Conservation (phyloP, 495 filamentous ascomycete species). For the Tuber microsphaerosporum region DNA sequence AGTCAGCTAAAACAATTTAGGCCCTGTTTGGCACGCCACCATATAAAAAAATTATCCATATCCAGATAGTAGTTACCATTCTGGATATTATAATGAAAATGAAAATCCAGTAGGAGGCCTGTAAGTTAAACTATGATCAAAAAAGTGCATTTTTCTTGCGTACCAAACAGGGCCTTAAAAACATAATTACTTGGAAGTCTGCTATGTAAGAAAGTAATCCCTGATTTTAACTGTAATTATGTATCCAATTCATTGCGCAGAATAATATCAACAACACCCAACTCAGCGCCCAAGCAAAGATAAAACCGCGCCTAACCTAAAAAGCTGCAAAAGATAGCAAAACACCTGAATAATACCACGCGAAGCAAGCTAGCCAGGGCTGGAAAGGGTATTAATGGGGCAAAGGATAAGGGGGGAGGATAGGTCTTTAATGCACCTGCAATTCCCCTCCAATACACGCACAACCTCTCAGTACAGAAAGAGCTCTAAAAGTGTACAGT, state of each 20-base stretch:
- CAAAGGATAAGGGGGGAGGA: background rate
- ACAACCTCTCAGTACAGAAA: background rate
- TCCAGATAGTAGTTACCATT: too few relatives aligned
- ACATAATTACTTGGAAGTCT: background rate
- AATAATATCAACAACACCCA: slow-evolving; percentile 13
- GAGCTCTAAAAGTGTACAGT: background rate
- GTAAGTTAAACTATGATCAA: too few relatives aligned
- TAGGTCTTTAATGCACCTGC: background rate
- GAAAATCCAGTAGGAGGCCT: too few relatives aligned
- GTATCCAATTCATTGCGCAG: background rate
- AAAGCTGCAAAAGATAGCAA: slow-evolving; percentile 18
- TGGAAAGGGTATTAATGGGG: background rate
- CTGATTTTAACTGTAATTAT: background rate
- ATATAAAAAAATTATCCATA: too few relatives aligned
- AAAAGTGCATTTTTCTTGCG: too few relatives aligned
- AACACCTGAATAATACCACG: background rate
- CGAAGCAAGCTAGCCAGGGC: background rate
- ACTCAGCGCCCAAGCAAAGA: slow-evolving; percentile 33
- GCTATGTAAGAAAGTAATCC: background rate
- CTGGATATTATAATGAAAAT: too few relatives aligned
- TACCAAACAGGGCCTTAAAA: background rate
- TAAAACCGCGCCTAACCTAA: slow-evolving; percentile 22
- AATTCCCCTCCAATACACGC: background rate
- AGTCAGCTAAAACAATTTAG: background rate
- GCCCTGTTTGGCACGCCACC: too few relatives aligned